Evolutionary conservation across 257 asterid genomes (phyloP), one percentile per base, ranked within the genome.

Genomic region (Rauvolfia tetraphylla): DNA sequence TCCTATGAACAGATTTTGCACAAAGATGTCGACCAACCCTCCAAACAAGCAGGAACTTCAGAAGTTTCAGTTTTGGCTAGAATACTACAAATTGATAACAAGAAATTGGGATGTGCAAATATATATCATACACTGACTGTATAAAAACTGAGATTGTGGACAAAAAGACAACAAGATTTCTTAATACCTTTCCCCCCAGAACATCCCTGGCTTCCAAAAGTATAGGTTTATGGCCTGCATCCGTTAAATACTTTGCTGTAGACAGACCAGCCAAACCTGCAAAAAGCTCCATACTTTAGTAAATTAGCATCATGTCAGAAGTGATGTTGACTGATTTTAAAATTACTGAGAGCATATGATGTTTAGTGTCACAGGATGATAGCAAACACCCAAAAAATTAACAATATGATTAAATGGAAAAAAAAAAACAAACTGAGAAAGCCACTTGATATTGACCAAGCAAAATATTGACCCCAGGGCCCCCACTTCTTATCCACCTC

Each of bases 231-330:
- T 95, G 99, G 38, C 99, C 99, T 56, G 97, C 99, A 89, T 95
- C 98, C 12, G 99, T 98, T 81, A 95, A 86, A 84, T 95, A 95
- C 85, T 95, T 95, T 78, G 98, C 99, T 74, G 99, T 95, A 71
- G 90, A 89, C 81, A 95, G 84, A 70, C 98, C 99, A 25, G 91
- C 99, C 92, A 95, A 84, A 83, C 99, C 99, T 94, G 79, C 75
- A 84, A 69, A 78, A 71, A 82, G 20, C 63, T 31, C 72, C 34
- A 76, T 48, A 61, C n/a, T 73, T 75, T 34, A 83, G 56, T 7
- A 65, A 46, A 48, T 31, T 41, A 46, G 75, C 8, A 12, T 27
- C 39, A 59, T 2, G 70, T 63, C 34, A 33, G 22, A 31, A 62
- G 31, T 7, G 15, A 34, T 11, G 17, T 62, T 41, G 58, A 6